These are phyloP conservation scores for Diaporthe sp. DNA, from an alignment of 2,329 filamentous ascomycete genomes.

Conservation along the genomic window DNA sequence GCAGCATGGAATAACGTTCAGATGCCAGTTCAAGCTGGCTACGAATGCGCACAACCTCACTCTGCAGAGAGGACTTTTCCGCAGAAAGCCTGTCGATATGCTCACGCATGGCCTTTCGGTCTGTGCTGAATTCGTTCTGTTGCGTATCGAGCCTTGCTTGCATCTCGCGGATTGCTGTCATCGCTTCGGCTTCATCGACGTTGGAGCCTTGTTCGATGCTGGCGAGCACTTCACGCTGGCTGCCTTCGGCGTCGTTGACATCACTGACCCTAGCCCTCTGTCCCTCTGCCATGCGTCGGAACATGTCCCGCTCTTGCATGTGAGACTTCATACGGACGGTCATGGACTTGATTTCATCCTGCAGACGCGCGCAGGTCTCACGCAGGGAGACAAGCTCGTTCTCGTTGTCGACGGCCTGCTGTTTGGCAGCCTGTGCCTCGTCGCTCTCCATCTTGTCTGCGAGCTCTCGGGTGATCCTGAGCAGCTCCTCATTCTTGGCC, in stretches of 20 bases:
- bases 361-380: conserved; percentile 59
- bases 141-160: conserved; percentile 92
- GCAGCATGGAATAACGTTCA: conserved; percentile 90
- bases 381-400: conserved; percentile 75
- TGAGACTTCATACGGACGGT: conserved; percentile 91
- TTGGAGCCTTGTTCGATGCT: conserved; percentile 70
- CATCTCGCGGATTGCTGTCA: conserved; percentile 85
- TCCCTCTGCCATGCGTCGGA: conserved; percentile 87
- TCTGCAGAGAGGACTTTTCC: conserved; percentile 86
- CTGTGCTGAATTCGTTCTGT: conserved; percentile 85
- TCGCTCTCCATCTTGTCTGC: conserved; percentile 93
- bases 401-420: conserved; percentile 74
- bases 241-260: conserved; percentile 77
- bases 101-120: conserved; percentile 85
- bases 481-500: conserved; percentile 86
- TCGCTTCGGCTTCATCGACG: conserved; percentile 76
- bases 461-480: conserved; percentile 86
- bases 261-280: conserved; percentile 74
- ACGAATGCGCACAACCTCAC: conserved; percentile 82
- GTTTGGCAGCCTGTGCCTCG: conserved; percentile 79
- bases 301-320: conserved; percentile 96
- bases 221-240: conserved; percentile 66
- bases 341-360: conserved; percentile 88
- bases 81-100: conserved; percentile 85
- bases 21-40: conserved; percentile 86